Evolutionary conservation across 225 moss, liverwort and hornwort genomes (phyloP).

Genomic region (Marchantia polymorpha): DNA sequence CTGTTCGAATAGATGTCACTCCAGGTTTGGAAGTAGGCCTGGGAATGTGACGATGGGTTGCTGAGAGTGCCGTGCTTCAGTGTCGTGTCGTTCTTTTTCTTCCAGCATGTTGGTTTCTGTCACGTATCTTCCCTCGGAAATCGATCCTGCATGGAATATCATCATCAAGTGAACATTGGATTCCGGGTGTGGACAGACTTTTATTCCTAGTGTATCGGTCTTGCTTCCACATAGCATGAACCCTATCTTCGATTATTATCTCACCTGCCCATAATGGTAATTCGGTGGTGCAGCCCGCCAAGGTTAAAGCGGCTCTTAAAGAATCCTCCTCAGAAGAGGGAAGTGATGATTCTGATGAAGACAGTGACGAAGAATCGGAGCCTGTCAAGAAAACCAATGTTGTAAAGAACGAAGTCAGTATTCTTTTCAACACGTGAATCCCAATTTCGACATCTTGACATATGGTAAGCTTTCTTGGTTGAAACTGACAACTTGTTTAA

Average conservation of each 20-base stretch:
- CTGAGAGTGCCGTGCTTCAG: too few species aligned
- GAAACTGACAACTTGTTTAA: not conserved
- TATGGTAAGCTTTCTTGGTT: not conserved
- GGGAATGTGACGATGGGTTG: too few species aligned
- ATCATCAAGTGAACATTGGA: not conserved
- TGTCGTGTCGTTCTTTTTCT: too few species aligned
- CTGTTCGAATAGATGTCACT: too few species aligned
- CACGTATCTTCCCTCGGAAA: too few species aligned
- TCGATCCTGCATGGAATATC: too few species aligned
- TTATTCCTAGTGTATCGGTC: not conserved
- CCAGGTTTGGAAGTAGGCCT: too few species aligned
- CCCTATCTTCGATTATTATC: not conserved
- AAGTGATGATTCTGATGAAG: constrained; percentile 47
- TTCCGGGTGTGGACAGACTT: not conserved
- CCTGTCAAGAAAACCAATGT: constrained; percentile 29
- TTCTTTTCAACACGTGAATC: too few species aligned
- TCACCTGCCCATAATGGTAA: not conserved
- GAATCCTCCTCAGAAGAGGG: constrained; percentile 28
- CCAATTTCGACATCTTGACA: not conserved
- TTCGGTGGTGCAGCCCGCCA: constrained; percentile 14
- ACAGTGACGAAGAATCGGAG: constrained; percentile 44
- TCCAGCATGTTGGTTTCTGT: too few species aligned
- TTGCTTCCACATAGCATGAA: not conserved
- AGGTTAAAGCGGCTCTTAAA: not conserved
- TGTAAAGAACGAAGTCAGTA: constrained; percentile 33